phyloP scores from a whole-genome alignment of 495 filamentous ascomycete genomes.

The Neurospora sp. region DNA sequence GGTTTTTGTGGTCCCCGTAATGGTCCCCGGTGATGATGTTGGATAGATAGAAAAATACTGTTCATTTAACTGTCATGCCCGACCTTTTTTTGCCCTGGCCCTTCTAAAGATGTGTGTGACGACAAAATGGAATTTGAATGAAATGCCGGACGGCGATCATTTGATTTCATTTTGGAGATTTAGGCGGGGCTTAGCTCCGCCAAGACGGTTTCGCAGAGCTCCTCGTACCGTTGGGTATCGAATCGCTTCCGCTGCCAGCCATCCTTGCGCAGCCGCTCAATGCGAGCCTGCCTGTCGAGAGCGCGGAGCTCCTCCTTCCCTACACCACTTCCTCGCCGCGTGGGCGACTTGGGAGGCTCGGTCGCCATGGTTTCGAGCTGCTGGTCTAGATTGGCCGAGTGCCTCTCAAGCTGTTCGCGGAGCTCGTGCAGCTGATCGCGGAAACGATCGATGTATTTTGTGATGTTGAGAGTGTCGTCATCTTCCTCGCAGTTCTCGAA shows the following conservation, averaged over 20 bases:
- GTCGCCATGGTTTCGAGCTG: slow-evolving; percentile 15
- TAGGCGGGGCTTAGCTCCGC: slow-evolving; percentile 22
- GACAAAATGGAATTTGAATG: neutral
- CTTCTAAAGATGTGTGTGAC: neutral
- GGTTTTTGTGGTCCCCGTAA: neutral
- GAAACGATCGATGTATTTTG: slow-evolving; percentile 33
- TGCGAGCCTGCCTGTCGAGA: slow-evolving; percentile 27
- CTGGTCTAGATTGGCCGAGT: slow-evolving; percentile 27
- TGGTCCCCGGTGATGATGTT: neutral
- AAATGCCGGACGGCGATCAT: neutral
- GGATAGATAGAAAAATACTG: neutral
- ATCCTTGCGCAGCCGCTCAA: slow-evolving; percentile 33
- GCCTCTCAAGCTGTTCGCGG: slow-evolving; percentile 27
- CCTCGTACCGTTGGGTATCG: slow-evolving; percentile 36
- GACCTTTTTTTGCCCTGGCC: neutral
- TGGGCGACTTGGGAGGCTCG: slow-evolving; percentile 2
- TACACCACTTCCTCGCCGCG: neutral
- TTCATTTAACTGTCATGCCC: neutral
- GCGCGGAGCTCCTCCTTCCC: slow-evolving; percentile 19
- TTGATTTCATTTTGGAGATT: neutral
- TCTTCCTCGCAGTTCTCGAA: slow-evolving; percentile 6
- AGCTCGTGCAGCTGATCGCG: slow-evolving; percentile 31
- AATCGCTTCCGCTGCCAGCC: slow-evolving; percentile 43
- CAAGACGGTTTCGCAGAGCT: slow-evolving; percentile 36
- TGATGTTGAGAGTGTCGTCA: slow-evolving; percentile 24